phyloP scores from a whole-genome alignment of 2,329 filamentous ascomycete genomes.

The Paraconiothyrium sp. region DNA sequence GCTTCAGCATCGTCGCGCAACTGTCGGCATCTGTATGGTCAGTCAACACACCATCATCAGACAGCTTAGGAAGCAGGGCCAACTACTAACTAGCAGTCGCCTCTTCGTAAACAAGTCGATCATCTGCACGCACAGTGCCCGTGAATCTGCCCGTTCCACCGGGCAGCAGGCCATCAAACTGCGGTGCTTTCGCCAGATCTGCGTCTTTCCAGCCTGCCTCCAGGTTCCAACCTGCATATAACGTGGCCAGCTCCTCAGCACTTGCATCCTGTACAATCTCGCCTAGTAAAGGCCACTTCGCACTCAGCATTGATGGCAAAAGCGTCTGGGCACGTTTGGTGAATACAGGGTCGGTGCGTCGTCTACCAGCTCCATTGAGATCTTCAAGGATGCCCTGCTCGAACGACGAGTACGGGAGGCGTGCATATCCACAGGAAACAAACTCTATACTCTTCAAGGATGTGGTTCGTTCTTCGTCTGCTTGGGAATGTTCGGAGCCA shows the following conservation, averaged over 20 bases:
- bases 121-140: constrained; percentile 35
- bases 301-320: constrained; percentile 48
- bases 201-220: constrained; percentile 42
- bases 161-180: constrained; percentile 52
- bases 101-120: constrained; percentile 26
- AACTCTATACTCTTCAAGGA: constrained; percentile 59
- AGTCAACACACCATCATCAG: background rate
- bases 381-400: constrained; percentile 48
- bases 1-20: background rate
- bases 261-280: constrained; percentile 53
- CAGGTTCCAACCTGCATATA: constrained; percentile 46
- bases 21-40: constrained; percentile 7
- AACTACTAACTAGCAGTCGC: constrained; percentile 29
- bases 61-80: constrained; percentile 1
- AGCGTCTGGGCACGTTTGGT: constrained; percentile 42
- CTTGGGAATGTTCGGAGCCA: constrained; percentile 47
- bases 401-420: constrained; percentile 46
- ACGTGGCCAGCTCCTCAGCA: constrained; percentile 40
- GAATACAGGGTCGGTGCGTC: constrained; percentile 32
- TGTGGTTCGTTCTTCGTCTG: constrained; percentile 37
- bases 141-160: constrained; percentile 56
- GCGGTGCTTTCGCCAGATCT: constrained; percentile 47
- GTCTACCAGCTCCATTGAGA: constrained; percentile 12
- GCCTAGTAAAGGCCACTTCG: constrained; percentile 48
- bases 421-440: constrained; percentile 70